Base-by-base conservation (phyloP, 208 protist species). In the Leishmania amazonensis region DNA sequence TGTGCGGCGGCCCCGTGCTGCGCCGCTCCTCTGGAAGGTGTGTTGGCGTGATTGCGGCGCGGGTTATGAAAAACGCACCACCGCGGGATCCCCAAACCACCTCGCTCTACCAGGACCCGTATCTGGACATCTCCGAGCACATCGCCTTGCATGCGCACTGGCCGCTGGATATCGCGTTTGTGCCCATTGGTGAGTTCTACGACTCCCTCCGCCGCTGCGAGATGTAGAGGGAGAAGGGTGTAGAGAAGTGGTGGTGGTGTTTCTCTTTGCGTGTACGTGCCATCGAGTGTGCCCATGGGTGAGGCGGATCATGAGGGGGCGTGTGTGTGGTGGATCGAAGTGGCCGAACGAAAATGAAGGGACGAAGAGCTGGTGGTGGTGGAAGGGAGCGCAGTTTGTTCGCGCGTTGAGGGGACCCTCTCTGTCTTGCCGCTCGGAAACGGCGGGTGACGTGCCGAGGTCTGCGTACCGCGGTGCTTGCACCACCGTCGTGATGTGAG, bases 1-100 rank as follows among this genome's bases (percentile, higher is more conserved):
- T 97, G 89, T 96, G 92, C 64, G 95, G 95, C 21, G 95, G 93
- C 6, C 93, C 95, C n/a, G 95, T 97, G 8, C 70, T 97, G 54
- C 88, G 95, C n/a, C 91, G 88, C 68, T 88, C 87, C 57, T 89
- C 80, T 38, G 93, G 95, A 35, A 94, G 91, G 81, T 94, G 90
- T 67, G 95, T 97, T n/a, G 95, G 95, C n/a, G 93, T 96, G 51
- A 85, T 94, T 47, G 95, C 91, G 15, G 95, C 95, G n/a, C 87
- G 87, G 40, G 89, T 93, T 1, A 80, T 93, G 85, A 89, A 86
- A 75, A 90, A 78, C 62, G 88, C 90, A 1, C 91, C 91, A 17
- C 92, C 93, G 1, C 85, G 86, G 19, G 89, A 95, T 77, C 79
- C 86, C 49, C 68, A 87, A 21, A 68, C 86, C 15, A 83, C 84